A percentile compares a stretch with the other conserved stretches of the same genome.
Evolutionary conservation across 495 filamentous ascomycete genomes (phyloP).

Genomic region (Aspergillus wentii): DNA sequence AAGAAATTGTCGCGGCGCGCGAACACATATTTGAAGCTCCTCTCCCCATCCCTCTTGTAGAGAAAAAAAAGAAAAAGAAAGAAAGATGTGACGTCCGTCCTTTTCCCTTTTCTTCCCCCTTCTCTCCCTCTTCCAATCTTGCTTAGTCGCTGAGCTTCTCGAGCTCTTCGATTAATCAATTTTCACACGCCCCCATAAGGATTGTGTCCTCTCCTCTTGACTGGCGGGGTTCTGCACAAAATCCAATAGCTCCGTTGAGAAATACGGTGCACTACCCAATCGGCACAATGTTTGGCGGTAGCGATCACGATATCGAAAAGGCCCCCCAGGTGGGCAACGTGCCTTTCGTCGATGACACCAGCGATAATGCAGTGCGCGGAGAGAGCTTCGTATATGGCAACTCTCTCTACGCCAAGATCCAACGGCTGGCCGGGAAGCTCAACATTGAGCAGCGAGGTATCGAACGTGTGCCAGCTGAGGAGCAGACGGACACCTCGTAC

Average conservation of each 20-base stretch:
- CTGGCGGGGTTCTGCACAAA: constrained; percentile 2
- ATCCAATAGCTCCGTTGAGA: constrained; percentile 2
- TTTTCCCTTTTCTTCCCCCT: constrained; percentile 1
- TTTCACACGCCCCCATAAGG: constrained; percentile 4
- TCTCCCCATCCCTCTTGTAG: constrained; percentile 3
- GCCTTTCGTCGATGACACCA: constrained; percentile 44
- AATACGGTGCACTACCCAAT: too few species aligned
- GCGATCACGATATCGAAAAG: constrained; percentile 35
- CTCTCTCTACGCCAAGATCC: constrained; percentile 58
- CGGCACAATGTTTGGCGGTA: constrained; percentile 19
- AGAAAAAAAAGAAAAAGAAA: constrained; percentile 21
- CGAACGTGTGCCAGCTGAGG: constrained; percentile 70
- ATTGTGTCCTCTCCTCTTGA: constrained; percentile 3
- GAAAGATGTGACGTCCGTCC: constrained; percentile 19
- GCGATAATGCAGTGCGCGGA: constrained; percentile 52
- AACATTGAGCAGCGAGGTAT: constrained; percentile 77
- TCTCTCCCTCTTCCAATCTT: constrained; percentile 11
- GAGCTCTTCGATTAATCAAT: constrained; percentile 10
- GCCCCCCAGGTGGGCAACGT: constrained; percentile 30
- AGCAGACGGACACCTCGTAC: constrained; percentile 63
- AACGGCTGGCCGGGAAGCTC: constrained; percentile 63
- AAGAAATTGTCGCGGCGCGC: constrained; percentile 9
- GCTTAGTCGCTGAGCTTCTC: constrained; percentile 16
- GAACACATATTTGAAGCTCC: constrained; percentile 9
- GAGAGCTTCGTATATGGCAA: constrained; percentile 60